Evolutionary conservation across 805 yeast genomes (phyloP).

Genomic region (Wickerhamiella parazyma): DNA sequence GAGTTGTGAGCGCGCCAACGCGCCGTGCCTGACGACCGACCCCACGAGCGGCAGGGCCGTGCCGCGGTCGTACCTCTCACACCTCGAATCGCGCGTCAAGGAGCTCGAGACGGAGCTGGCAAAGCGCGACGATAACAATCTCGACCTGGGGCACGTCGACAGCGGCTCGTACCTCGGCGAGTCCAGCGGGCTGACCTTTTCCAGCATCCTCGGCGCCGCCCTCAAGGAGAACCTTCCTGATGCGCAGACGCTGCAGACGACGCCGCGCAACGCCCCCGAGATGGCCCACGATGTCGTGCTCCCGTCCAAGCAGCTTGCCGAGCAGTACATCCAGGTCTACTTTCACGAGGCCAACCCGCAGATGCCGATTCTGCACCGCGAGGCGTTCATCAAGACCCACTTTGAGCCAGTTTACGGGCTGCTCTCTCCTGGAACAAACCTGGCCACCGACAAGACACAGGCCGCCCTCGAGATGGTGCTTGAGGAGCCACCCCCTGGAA

Average conservation of each 20-base stretch:
- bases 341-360: slow-evolving; percentile 76
- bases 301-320: slow-evolving; percentile 61
- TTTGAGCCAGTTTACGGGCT: slow-evolving; percentile 74
- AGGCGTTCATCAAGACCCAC: slow-evolving; percentile 48
- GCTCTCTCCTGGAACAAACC: slow-evolving; percentile 36
- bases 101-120: slow-evolving; percentile 40
- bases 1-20: slow-evolving; percentile 49
- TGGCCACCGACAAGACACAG: slow-evolving; percentile 27
- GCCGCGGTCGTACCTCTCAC: slow-evolving; percentile 57
- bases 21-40: slow-evolving; percentile 70
- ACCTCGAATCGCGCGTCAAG: slow-evolving; percentile 51
- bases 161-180: slow-evolving; percentile 12
- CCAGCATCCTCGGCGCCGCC: slow-evolving; percentile 10
- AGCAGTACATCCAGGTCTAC: slow-evolving; percentile 45
- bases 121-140: slow-evolving; percentile 20
- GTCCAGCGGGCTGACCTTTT: slow-evolving; percentile 12
- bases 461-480: slow-evolving; percentile 10
- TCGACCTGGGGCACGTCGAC: slow-evolving; percentile 6
- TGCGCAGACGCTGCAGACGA: slow-evolving; percentile 15
- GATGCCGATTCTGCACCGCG: slow-evolving; percentile 72
- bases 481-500: slow-evolving; percentile 14
- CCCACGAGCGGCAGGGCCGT: slow-evolving; percentile 80
- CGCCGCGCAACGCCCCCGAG: slow-evolving; percentile 30
- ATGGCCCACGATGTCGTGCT: slow-evolving; percentile 30
- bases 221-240: slow-evolving; percentile 13